A percentile compares a stretch with the other conserved stretches of the same genome.
Evolutionary conservation across 306 rosid genomes (phyloP).

Genomic region (Quercus suber): DNA sequence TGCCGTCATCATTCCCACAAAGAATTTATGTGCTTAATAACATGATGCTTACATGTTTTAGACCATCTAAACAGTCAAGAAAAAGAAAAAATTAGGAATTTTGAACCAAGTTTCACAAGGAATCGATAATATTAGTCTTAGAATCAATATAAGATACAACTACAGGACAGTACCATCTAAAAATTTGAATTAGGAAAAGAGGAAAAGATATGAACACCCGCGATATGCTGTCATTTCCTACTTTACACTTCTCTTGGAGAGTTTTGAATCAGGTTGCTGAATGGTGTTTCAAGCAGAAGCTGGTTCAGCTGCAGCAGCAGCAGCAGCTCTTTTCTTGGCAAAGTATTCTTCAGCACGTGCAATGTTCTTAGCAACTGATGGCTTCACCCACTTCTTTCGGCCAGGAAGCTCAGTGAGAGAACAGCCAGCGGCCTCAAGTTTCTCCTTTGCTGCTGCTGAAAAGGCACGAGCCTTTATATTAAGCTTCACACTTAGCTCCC

Average conservation of each 20-base stretch:
- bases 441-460: conserved; percentile 82
- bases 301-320: conserved; percentile 40
- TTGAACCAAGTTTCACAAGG: not conserved
- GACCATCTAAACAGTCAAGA: not conserved
- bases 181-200: not conserved
- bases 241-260: conserved; percentile 21
- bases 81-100: not conserved
- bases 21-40: too few species aligned
- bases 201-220: conserved; percentile 16
- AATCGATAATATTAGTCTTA: not conserved
- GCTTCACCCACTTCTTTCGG: conserved; percentile 96
- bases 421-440: conserved; percentile 83
- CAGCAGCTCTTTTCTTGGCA: conserved; percentile 75
- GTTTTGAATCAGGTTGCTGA: not conserved
- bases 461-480: conserved; percentile 80
- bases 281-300: conserved; percentile 33
- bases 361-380: conserved; percentile 84
- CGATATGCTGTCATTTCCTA: conserved; percentile 16
- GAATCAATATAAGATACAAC: conserved; percentile 7
- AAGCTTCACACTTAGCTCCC: conserved; percentile 77
- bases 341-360: conserved; percentile 97
- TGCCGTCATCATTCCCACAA: too few species aligned
- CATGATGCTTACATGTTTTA: not conserved
- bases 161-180: not conserved
- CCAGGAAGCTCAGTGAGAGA: conserved; percentile 81